Base-by-base conservation (phyloP, 306 rosid genomes). In the Prunus mira region DNA sequence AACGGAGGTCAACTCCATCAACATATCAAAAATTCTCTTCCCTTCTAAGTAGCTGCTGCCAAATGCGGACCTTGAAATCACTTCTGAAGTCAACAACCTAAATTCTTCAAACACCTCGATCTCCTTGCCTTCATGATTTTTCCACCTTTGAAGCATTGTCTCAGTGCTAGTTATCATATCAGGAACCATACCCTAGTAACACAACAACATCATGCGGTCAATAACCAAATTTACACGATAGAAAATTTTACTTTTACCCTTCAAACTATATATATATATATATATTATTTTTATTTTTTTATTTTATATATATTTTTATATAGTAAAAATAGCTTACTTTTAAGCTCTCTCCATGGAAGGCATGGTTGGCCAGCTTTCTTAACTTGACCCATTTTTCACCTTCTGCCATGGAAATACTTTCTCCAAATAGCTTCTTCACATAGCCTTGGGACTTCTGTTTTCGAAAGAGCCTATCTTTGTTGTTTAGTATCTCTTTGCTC, bases 261-360 rank as follows among this genome's bases (percentile, higher is more conserved):
- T 34, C 41, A 34, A 34, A 34, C 9, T 34, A 6, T 1, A 0
- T 32, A 5, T 32, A 28, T 28, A 27, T 2, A 27, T 27, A 27
- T 27, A 27, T 27, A 24, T 22, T 22, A 24, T 0, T 24, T 24
- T 27, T 4, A n/a, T n/a, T n/a, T n/a, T n/a, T n/a, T n/a, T n/a
- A n/a, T 32, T 4, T 32, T 22, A 22, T 22, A 22, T 24, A 24
- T 24, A 24, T 24, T 32, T 32, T 0, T 32, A 34, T 34, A 6
- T 34, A 34, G 9, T 34, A 34, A 34, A 17, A 46, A 8, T 47
- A 14, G 12, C 55, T 66, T 65, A 82, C 88, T 10, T 63, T 82
- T 24, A 85, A 75, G 72, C 58, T 79, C 28, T 85, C 88, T 12
- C 77, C 86, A 72, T 85, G 84, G 68, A 85, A 79, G 54, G 84